Evolutionary conservation across 257 asterid species (phyloP).

Genomic region (Galeopsis tetrahit): DNA sequence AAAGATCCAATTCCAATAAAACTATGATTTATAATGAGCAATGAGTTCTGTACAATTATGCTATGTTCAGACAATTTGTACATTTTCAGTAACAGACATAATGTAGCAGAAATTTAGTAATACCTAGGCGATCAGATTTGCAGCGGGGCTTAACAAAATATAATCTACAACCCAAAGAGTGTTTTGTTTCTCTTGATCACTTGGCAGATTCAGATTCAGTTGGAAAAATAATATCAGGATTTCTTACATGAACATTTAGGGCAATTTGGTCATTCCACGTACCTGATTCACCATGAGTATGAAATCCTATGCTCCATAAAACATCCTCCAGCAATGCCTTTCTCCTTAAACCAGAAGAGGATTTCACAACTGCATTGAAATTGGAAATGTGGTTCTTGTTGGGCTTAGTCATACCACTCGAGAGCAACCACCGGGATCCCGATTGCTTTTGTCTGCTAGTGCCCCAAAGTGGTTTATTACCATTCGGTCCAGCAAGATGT

Average conservation of each 20-base stretch:
- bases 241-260: constrained; percentile 66
- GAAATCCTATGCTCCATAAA: constrained; percentile 74
- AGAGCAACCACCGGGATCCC: constrained; percentile 77
- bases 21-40: neutral
- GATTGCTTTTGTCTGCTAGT: constrained; percentile 58
- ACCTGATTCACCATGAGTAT: constrained; percentile 44
- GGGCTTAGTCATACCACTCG: constrained; percentile 61
- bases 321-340: constrained; percentile 42
- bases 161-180: neutral
- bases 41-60: constrained; percentile 26
- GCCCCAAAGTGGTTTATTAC: constrained; percentile 50
- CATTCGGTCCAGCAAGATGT: constrained; percentile 66
- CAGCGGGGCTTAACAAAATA: neutral
- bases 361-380: constrained; percentile 45
- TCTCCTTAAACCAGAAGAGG: constrained; percentile 42
- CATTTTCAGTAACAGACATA: constrained; percentile 3
- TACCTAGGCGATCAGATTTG: neutral
- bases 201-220: constrained; percentile 40
- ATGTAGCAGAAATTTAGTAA: neutral
- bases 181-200: constrained; percentile 30
- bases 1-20: neutral
- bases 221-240: constrained; percentile 72
- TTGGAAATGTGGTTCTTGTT: constrained; percentile 44
- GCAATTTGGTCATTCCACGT: constrained; percentile 55
- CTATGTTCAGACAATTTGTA: constrained; percentile 35